phyloP scores from a whole-genome alignment of 2,329 filamentous ascomycete species.

The Sporothrix humicola region DNA sequence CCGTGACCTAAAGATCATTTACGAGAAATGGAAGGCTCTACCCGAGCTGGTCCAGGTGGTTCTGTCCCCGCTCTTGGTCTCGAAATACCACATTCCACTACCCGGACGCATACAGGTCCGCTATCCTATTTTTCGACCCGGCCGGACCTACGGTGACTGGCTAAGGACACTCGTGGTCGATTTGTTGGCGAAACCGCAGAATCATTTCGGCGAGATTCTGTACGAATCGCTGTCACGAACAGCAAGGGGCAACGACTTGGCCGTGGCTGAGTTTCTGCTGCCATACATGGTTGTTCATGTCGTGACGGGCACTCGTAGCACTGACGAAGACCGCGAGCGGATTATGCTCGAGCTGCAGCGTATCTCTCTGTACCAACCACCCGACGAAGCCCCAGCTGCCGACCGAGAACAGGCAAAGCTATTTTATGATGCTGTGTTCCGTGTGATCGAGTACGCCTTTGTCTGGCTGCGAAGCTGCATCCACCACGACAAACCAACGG shows the following conservation, averaged over 20 bases:
- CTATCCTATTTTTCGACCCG: conserved; percentile 79
- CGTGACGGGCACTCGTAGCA: conserved; percentile 65
- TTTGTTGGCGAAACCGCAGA: conserved; percentile 78
- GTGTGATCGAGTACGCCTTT: conserved; percentile 87
- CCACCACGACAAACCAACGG: conserved; percentile 70
- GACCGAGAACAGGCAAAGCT: conserved; percentile 78
- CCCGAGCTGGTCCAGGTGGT: conserved; percentile 79
- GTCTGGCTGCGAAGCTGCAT: conserved; percentile 79
- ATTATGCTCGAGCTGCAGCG: conserved; percentile 75
- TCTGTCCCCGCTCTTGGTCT: conserved; percentile 85
- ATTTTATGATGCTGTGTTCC: conserved; percentile 90
- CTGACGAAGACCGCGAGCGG: conserved; percentile 63
- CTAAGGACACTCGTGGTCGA: conserved; percentile 80
- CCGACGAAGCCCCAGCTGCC: conserved; percentile 58
- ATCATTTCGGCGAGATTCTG: conserved; percentile 73
- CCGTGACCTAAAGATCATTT: conserved; percentile 62
- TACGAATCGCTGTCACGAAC: conserved; percentile 83
- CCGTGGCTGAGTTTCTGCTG: conserved; percentile 84
- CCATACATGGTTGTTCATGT: conserved; percentile 87
- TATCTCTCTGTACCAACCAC: conserved; percentile 69
- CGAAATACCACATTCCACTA: conserved; percentile 75
- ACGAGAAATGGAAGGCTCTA: conserved; percentile 77
- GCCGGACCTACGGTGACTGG: conserved; percentile 78
- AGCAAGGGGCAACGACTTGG: conserved; percentile 82
- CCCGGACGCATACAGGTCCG: conserved; percentile 61